phyloP scores from a whole-genome alignment of 495 filamentous ascomycete genomes.

The Daldinia childiae region DNA sequence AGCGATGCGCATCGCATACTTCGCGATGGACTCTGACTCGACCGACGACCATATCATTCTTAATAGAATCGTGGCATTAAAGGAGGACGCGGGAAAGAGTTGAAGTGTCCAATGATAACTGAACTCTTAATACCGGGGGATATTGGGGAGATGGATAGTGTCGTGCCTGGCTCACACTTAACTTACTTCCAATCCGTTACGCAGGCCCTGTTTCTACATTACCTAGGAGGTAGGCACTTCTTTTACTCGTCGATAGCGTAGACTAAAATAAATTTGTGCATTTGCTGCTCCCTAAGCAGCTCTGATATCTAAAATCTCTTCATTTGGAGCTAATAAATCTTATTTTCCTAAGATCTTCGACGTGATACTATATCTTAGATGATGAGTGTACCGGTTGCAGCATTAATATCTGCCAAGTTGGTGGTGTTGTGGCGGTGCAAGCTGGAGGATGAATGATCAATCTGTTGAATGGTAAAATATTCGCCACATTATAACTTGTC shows the following conservation, averaged over 20 bases:
- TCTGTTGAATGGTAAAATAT: too few relatives aligned
- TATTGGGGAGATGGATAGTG: neutral
- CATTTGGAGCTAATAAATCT: neutral
- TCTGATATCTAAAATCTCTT: neutral
- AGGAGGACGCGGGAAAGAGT: conserved; percentile 84
- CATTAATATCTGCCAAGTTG: neutral
- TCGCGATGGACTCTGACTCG: conserved; percentile 81
- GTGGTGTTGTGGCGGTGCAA: conserved; percentile 21
- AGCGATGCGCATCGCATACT: conserved; percentile 90
- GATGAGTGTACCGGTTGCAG: neutral
- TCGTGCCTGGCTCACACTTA: neutral
- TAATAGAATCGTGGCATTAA: conserved; percentile 92
- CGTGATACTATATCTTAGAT: too few relatives aligned
- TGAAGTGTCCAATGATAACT: conserved; percentile 16
- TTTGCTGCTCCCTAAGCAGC: neutral
- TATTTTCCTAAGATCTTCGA: too few relatives aligned
- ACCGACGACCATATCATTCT: conserved; percentile 79
- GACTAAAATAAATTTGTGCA: neutral
- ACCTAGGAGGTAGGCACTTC: too few relatives aligned
- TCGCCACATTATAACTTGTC: too few relatives aligned
- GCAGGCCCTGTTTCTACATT: neutral
- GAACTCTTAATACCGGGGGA: neutral
- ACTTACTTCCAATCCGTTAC: neutral
- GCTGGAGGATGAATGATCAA: conserved; percentile 11
- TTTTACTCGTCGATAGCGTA: neutral